Percentiles rank a stretch among this genome's conserved stretches.
Evolutionary conservation across 768 basidiomycete genomes (phyloP).

Genomic region (Leucosporidium creatinivorum): DNA sequence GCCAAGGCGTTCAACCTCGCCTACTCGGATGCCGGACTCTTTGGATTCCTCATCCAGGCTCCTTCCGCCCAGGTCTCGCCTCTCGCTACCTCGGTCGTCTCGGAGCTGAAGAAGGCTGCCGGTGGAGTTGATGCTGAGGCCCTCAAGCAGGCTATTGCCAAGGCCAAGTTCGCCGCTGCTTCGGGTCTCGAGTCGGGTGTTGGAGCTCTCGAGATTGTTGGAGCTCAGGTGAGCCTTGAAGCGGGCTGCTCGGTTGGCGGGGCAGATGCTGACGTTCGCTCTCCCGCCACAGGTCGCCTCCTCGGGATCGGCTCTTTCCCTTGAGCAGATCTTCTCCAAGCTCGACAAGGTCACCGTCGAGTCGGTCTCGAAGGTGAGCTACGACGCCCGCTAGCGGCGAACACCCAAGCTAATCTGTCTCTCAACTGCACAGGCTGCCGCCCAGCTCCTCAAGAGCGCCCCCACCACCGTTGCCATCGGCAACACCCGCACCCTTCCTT

Average conservation of each 20-base stretch:
- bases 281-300: conserved; percentile 27
- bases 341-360: conserved; percentile 63
- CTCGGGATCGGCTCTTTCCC: conserved; percentile 49
- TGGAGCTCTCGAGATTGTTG: conserved; percentile 56
- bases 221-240: conserved; percentile 54
- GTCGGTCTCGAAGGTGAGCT: conserved; percentile 62
- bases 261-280: background rate
- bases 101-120: conserved; percentile 55
- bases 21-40: conserved; percentile 85
- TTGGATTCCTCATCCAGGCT: conserved; percentile 74
- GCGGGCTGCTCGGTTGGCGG: background rate
- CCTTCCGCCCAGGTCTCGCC: conserved; percentile 56
- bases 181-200: conserved; percentile 60
- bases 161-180: conserved; percentile 80
- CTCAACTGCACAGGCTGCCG: conserved; percentile 50
- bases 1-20: conserved; percentile 71
- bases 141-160: conserved; percentile 70
- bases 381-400: background rate
- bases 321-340: conserved; percentile 58
- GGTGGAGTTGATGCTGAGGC: conserved; percentile 54
- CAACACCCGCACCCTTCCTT: conserved; percentile 63
- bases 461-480: conserved; percentile 85
- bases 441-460: conserved; percentile 61
- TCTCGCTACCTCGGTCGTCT: conserved; percentile 61
- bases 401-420: background rate